Base-by-base conservation (phyloP, 345 rosid species). In the Lumnitzera littorea region DNA sequence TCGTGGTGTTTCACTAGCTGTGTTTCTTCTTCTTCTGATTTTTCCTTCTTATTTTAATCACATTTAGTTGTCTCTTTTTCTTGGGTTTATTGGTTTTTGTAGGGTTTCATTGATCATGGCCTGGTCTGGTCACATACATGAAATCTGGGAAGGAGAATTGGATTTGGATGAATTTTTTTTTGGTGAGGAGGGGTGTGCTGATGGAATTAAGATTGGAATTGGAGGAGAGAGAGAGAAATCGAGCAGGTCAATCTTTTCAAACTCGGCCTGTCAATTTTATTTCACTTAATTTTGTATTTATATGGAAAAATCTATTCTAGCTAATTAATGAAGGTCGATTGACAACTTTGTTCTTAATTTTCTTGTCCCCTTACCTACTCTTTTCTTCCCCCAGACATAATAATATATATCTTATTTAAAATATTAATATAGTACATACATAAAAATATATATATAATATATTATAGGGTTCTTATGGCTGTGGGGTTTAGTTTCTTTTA, bases 171-270 rank as follows among this genome's bases (percentile, higher is more conserved):
- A 53, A 50, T 53, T 48, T 25, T 29, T 46, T 29, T 24, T 41
- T 53, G 3, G 31, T 27, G 41, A 46, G 55, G 67, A 23, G 54
- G 49, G 67, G 67, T 36, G 79, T 82, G 31, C 31, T 27, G 31
- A 77, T 69, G 84, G 71, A 71, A 76, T 80, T 72, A 78, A 78
- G 80, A 68, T 71, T 76, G 76, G 67, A 58, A 41, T 55, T 58
- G 57, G n/a, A 65, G 29, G 50, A 15, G 15, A 48, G 52, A 25
- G 24, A 63, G 53, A 41, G 48, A 12, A 23, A 29, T 36, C 3
- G 8, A 48, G 61, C 69, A 78, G 80, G 86, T 76, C 86, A 78
- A 81, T 79, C 84, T 73, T 79, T 75, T 78, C 82, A 80, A 73
- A 67, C 76, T 62, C 27, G 76, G 76, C 76, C 84, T 77, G 87